Percentiles rank a stretch among this genome's conserved stretches.
Conservation (phyloP, 768 basidiomycete genomes). For the Cubamyces lactineus region DNA sequence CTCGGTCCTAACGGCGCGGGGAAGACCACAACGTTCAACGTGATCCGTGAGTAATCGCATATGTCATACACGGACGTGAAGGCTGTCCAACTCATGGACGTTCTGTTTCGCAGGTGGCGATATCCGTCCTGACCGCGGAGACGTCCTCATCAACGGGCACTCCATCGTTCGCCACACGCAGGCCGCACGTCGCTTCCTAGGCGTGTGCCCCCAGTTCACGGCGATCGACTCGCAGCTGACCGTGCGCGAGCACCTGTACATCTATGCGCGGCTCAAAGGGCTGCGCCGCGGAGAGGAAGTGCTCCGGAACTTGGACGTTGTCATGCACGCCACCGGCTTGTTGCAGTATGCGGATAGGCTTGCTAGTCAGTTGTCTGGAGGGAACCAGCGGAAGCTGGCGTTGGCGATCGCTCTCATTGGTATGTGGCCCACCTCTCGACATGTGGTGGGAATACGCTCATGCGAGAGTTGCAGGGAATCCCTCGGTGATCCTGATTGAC, state of each 20-base stretch:
- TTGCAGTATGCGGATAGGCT: conserved; percentile 65
- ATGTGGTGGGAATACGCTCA: neutral
- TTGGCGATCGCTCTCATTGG: conserved; percentile 81
- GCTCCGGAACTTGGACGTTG: conserved; percentile 52
- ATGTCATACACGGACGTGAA: no score
- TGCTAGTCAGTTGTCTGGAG: conserved; percentile 78
- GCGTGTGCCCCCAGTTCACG: conserved; percentile 85
- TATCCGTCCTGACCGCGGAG: conserved; percentile 65
- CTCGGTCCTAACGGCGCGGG: conserved; percentile 86
- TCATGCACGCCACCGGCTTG: conserved; percentile 64
- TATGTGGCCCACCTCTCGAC: conserved; percentile 27
- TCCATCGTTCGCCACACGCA: conserved; percentile 68
- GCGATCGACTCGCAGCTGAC: conserved; percentile 80
- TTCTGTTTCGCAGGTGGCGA: conserved; percentile 58
- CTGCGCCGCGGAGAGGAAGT: conserved; percentile 55
- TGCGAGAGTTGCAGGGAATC: conserved; percentile 55
- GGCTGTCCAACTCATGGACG: neutral
- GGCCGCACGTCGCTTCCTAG: conserved; percentile 66
- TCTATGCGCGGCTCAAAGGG: conserved; percentile 78
- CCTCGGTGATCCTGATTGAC: conserved; percentile 77
- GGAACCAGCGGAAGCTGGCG: conserved; percentile 77
- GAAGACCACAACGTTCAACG: conserved; percentile 81
- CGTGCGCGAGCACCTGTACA: conserved; percentile 71
- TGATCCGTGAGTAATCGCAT: conserved; percentile 59
- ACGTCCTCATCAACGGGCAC: conserved; percentile 65